Percentiles rank a stretch among this genome's conserved stretches.
Conservation (phyloP, 805 yeast genomes). For the Wickerhamiella parazyma region DNA sequence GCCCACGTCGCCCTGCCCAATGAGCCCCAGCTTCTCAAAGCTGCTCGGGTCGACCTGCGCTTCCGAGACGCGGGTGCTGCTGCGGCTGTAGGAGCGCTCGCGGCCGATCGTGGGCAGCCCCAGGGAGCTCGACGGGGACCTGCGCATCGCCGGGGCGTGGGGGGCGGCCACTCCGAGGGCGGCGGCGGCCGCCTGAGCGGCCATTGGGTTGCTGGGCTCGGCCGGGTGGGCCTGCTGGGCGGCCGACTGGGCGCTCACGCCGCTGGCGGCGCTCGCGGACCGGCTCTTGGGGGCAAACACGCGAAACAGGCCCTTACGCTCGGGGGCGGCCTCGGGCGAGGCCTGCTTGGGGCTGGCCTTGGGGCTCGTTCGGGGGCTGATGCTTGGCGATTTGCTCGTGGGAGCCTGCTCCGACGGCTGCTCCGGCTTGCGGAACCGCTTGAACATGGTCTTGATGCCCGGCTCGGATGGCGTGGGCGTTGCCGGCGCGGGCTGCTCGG, state of each 20-base stretch:
- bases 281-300: not conserved
- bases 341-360: not conserved
- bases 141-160: not conserved
- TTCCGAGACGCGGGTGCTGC: conserved; percentile 57
- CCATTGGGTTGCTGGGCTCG: not conserved
- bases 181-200: conserved; percentile 1
- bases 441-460: conserved; percentile 5
- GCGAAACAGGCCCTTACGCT: not conserved
- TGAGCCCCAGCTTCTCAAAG: conserved; percentile 75
- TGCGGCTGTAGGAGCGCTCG: conserved; percentile 52
- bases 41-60: conserved; percentile 77
- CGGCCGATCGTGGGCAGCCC: conserved; percentile 5
- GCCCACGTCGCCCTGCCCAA: conserved; percentile 97
- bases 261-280: not conserved
- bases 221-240: not conserved
- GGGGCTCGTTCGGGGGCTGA: conserved; percentile 1
- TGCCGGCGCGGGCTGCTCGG: not conserved
- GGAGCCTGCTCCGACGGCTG: not conserved
- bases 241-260: no score
- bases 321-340: not conserved
- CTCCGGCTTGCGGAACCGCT: conserved; percentile 6
- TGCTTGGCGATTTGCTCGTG: not conserved
- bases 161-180: not conserved
- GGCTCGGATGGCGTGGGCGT: not conserved
- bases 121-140: not conserved